These are phyloP conservation scores for Kazachstania taianensis DNA, from an alignment of 805 yeast species.

Conservation along the genomic window DNA sequence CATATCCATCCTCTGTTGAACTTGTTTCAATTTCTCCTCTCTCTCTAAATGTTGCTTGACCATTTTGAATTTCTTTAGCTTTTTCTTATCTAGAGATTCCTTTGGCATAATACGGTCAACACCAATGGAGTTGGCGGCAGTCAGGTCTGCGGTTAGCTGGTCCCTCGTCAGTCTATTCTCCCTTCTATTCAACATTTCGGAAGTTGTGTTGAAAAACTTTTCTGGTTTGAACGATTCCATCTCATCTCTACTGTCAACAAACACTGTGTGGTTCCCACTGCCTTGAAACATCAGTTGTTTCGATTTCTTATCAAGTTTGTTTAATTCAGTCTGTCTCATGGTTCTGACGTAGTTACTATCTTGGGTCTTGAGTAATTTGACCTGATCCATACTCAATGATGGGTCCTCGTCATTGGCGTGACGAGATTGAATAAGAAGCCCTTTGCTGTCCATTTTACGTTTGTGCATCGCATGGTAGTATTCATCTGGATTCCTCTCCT, in stretches of 20 bases:
- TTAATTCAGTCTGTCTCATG: slow-evolving; percentile 56
- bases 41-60: slow-evolving; percentile 61
- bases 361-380: slow-evolving; percentile 77
- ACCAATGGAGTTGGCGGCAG: slow-evolving; percentile 5
- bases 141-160: slow-evolving; percentile 40
- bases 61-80: slow-evolving; percentile 48
- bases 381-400: slow-evolving; percentile 59
- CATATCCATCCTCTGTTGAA: slow-evolving; percentile 61
- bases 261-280: slow-evolving; percentile 74
- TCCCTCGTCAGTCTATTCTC: slow-evolving; percentile 61
- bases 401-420: slow-evolving; percentile 37
- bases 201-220: slow-evolving; percentile 60
- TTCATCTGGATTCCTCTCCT: slow-evolving; percentile 82
- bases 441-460: slow-evolving; percentile 55
- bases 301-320: slow-evolving; percentile 45
- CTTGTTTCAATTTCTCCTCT: slow-evolving; percentile 53
- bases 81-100: slow-evolving; percentile 40
- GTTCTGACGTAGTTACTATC: slow-evolving; percentile 81
- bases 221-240: slow-evolving; percentile 54
- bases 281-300: slow-evolving; percentile 41
- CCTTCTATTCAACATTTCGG: slow-evolving; percentile 45
- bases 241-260: slow-evolving; percentile 56
- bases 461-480: slow-evolving; percentile 89
- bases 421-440: slow-evolving; percentile 58
- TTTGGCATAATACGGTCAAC: slow-evolving; percentile 26